A percentile compares a stretch with the other conserved stretches of the same genome.
phyloP scores from a whole-genome alignment of 805 yeast genomes.

The Pichia eremophila region DNA sequence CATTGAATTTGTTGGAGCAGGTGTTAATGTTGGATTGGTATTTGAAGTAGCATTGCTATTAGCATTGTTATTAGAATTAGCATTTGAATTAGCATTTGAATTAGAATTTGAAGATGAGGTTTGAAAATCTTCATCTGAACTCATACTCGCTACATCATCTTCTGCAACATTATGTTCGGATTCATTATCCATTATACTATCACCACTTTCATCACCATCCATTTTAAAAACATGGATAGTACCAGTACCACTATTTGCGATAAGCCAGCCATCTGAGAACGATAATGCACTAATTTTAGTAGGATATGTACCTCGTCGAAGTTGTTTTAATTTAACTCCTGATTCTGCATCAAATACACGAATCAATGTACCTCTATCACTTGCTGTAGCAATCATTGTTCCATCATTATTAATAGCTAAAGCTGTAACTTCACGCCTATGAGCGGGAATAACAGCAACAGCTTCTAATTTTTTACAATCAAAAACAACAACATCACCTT shows the following conservation, averaged over 20 bases:
- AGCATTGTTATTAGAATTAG: too few relatives aligned
- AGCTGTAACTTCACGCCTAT: slow-evolving; percentile 68
- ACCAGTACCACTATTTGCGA: slow-evolving; percentile 83
- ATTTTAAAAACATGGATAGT: slow-evolving; percentile 88
- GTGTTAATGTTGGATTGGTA: background rate
- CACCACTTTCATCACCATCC: slow-evolving; percentile 33
- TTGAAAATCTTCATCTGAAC: too few relatives aligned
- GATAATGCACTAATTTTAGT: slow-evolving; percentile 74
- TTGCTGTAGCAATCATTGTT: slow-evolving; percentile 78
- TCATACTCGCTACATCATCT: background rate
- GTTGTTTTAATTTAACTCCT: slow-evolving; percentile 65
- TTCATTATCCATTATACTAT: too few relatives aligned
- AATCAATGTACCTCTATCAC: slow-evolving; percentile 84
- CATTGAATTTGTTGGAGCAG: slow-evolving; percentile 36
- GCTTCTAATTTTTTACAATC: slow-evolving; percentile 74
- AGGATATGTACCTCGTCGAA: slow-evolving; percentile 83
- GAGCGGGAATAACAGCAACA: slow-evolving; percentile 81
- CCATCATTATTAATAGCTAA: slow-evolving; percentile 71
- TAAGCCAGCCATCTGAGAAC: slow-evolving; percentile 68
- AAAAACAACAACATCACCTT: slow-evolving; percentile 76
- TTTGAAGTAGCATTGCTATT: too few relatives aligned
- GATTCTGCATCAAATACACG: slow-evolving; percentile 72
- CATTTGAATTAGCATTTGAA: too few relatives aligned
- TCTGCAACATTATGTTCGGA: slow-evolving; percentile 1
- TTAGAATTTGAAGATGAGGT: too few relatives aligned